Base-by-base conservation (phyloP, 2,329 filamentous ascomycete species). In the Hypomyces perniciosus region DNA sequence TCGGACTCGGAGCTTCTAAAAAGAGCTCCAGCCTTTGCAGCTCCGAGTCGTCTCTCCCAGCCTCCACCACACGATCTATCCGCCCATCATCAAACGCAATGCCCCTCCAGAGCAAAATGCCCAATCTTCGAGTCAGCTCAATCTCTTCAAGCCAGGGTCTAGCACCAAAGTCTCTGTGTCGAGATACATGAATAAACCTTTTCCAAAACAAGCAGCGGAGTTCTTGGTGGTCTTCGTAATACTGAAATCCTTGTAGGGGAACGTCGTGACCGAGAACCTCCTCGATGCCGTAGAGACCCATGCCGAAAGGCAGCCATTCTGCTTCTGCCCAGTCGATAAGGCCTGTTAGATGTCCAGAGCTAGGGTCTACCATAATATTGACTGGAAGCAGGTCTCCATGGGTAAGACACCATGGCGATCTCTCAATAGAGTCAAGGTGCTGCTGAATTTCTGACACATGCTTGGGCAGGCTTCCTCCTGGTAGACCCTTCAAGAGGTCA, bases 271-370 rank as follows among this genome's bases (percentile, higher is more conserved):
- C 80, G 1, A 86, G 66, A 1, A 85, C 59, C 61, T 81, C 74
- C 59, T 85, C 81, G 0, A 85, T 62, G 0, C 81, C 81, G 56
- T 84, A 85, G 40, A 84, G 62, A 28, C 75, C 77, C 3, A 78
- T 69, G 0, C 82, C 83, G 56, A 83, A 81, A 0, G 81, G 81
- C 7, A 84, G 61, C 53, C 68, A 74, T 59, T 85, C 81, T 0
- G 76, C 80, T 59, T 86, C 83, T 0, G 79, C 79, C 83, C 82
- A 86, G 59, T 86, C 83, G 0, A 86, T 70, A 1, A 85, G 52
- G 1, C 81, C 83, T 0, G 60, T 68, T 6, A 85, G 59, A 3
- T 57, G 49, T 48, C 76, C 77, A 0, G 70, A 70, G 1, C 63
- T 50, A 0, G 65, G 58, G 47, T 74, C 65, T 0, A 83, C 69